Conservation (phyloP, 768 basidiomycete genomes). For the Panaeolus cyanescens region DNA sequence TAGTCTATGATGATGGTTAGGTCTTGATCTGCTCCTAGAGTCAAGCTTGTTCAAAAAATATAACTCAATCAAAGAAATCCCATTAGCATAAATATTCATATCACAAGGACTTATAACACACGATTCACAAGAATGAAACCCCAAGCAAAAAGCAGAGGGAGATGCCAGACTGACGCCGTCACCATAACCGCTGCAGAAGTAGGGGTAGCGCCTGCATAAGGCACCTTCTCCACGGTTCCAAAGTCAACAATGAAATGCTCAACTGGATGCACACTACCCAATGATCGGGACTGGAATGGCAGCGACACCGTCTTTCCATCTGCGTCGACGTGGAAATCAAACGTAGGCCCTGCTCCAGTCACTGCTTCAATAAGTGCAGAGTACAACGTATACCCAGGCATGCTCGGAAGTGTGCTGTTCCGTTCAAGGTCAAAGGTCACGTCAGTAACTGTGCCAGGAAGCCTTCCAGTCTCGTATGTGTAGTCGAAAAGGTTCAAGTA, state of each 20-base stretch:
- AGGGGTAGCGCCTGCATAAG: neutral
- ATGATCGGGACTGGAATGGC: neutral
- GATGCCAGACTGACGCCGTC: too few relatives aligned
- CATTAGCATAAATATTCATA: too few relatives aligned
- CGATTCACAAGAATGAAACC: too few relatives aligned
- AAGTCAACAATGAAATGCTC: neutral
- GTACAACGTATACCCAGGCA: neutral
- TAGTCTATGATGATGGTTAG: too few relatives aligned
- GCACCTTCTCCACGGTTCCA: neutral
- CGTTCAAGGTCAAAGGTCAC: neutral
- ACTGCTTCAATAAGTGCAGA: neutral
- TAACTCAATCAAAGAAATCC: too few relatives aligned
- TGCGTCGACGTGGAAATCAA: neutral
- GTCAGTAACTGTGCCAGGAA: neutral
- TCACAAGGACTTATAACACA: too few relatives aligned
- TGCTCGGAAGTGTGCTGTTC: neutral
- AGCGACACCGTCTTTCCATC: neutral
- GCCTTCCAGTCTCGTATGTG: neutral
- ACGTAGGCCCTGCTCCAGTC: neutral
- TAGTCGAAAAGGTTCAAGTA: neutral
- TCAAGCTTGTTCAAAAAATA: too few relatives aligned
- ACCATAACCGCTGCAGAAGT: too few relatives aligned
- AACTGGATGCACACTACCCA: neutral
- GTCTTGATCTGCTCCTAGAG: too few relatives aligned
- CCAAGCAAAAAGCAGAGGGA: too few relatives aligned